phyloP scores from a whole-genome alignment of 2,329 filamentous ascomycete genomes.

The Aspergillus sojae region DNA sequence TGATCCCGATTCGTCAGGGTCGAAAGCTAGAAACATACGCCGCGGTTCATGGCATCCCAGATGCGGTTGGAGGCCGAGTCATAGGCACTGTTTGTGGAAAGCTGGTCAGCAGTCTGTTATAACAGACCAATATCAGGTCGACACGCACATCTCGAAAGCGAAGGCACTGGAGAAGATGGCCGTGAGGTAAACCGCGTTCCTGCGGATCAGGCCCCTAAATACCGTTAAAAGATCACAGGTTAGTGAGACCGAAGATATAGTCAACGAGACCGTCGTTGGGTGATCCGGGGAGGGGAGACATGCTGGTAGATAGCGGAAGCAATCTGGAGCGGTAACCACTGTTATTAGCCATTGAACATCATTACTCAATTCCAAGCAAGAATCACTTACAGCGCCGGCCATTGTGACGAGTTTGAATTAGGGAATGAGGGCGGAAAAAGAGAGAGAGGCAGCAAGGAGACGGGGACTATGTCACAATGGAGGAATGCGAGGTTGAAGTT shows the following conservation, averaged over 20 bases:
- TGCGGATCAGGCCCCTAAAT: constrained; percentile 76
- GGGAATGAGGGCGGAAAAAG: constrained; percentile 24
- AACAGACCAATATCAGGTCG: constrained; percentile 11
- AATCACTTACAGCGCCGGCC: constrained; percentile 56
- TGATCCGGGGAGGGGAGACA: constrained; percentile 38
- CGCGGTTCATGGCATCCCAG: constrained; percentile 90
- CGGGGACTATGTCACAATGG: constrained; percentile 19
- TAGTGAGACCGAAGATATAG: constrained; percentile 15
- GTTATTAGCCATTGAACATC: constrained; percentile 34
- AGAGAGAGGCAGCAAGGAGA: constrained; percentile 23
- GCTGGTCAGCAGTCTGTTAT: constrained; percentile 22
- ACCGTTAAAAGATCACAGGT: constrained; percentile 12
- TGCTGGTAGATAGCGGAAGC: constrained; percentile 63
- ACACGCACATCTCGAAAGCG: constrained; percentile 84
- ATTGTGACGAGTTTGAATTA: constrained; percentile 51
- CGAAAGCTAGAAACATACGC: constrained; percentile 64
- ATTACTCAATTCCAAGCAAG: constrained; percentile 28
- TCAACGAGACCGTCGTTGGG: constrained; percentile 13
- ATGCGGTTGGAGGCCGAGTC: constrained; percentile 79
- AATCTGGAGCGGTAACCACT: constrained; percentile 45
- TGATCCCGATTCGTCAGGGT: neutral
- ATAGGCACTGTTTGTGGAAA: constrained; percentile 65
- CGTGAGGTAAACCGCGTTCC: constrained; percentile 84
- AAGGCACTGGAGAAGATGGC: constrained; percentile 87
- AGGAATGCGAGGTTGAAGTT: constrained; percentile 35